Evolutionary conservation across 2,329 filamentous ascomycete species (phyloP), one percentile per base, ranked within the genome.

Genomic region (Anthostomella pinea): DNA sequence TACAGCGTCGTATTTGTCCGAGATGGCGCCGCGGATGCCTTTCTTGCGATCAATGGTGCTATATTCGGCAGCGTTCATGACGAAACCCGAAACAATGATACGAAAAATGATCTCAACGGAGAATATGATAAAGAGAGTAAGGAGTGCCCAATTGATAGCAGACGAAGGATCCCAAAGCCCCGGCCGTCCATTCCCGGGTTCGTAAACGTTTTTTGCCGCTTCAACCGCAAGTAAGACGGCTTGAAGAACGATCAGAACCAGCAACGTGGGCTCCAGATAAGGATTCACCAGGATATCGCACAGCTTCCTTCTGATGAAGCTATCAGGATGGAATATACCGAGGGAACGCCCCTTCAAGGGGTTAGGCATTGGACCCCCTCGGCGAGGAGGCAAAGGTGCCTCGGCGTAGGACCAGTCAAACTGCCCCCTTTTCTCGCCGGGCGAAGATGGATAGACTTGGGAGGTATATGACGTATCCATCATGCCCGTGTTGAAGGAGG

Each of bases 61-160:
- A 62, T 96, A 96, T 58, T 96, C 90, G 7, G 80, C 70, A 2
- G 93, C 86, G 57, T 98, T 98, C 48, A 95, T 70, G 20, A 98
- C 73, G 52, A 98, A 85, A 0, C 93, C 94, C 1, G 93, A 98
- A 1, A 98, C 94, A 42, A 98, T 83, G 26, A 90, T 83, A 37
- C 90, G 85, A 43, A 87, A 81, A 37, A 84, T 68, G 22, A 94
- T 75, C 62, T 98, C 94, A 15, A 94, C 55, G 0, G 90, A 95
- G 59, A 97, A 98, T 32, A 98, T 77, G 39, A 85, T 70, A 60
- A 98, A 98, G 5, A 98, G 78, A 2, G 64, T 80, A 28, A 97
- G 72, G 39, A 97, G 77, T 16, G 83, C 81, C 72, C 82, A 94
- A 60, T 96, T 88, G 43, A 88, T 85, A 53, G 70, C 69, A 8